Evolutionary conservation across 2,329 filamentous ascomycete genomes (phyloP).

Genomic region (Botrytis tulipae): DNA sequence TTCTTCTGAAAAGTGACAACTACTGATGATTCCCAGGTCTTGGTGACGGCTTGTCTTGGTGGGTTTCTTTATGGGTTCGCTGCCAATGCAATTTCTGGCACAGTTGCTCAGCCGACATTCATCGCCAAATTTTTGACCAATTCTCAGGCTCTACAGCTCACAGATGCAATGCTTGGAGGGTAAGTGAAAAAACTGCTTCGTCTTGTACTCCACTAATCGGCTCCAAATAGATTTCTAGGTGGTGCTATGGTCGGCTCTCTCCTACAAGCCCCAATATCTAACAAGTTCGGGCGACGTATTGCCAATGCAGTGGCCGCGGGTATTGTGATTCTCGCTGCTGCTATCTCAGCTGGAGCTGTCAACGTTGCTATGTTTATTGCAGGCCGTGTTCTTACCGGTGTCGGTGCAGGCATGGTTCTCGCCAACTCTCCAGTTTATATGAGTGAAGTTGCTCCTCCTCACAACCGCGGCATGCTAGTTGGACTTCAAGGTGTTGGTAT

Average conservation of each 20-base stretch:
- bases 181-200: background rate
- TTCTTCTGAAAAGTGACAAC: background rate
- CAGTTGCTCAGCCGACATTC: slow-evolving; percentile 15
- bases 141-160: slow-evolving; percentile 13
- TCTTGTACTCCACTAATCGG: too few species aligned
- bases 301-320: slow-evolving; percentile 22
- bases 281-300: slow-evolving; percentile 11
- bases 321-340: slow-evolving; percentile 26
- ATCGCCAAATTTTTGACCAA: slow-evolving; percentile 12
- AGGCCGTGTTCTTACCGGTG: slow-evolving; percentile 12
- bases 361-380: slow-evolving; percentile 15
- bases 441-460: slow-evolving; percentile 35
- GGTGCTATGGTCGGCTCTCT: slow-evolving; percentile 11
- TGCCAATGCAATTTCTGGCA: slow-evolving; percentile 13
- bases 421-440: slow-evolving; percentile 29
- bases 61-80: slow-evolving; percentile 13
- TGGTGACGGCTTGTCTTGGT: slow-evolving; percentile 17
- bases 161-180: slow-evolving; percentile 17
- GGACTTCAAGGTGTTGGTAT: slow-evolving; percentile 39
- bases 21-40: background rate
- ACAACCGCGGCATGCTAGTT: slow-evolving; percentile 36
- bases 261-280: slow-evolving; percentile 16
- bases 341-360: slow-evolving; percentile 28
- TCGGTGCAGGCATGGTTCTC: slow-evolving; percentile 23
- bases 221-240: slow-evolving; percentile 1